phyloP scores from a whole-genome alignment of 441 rosid species.

The Breynia disticha region DNA sequence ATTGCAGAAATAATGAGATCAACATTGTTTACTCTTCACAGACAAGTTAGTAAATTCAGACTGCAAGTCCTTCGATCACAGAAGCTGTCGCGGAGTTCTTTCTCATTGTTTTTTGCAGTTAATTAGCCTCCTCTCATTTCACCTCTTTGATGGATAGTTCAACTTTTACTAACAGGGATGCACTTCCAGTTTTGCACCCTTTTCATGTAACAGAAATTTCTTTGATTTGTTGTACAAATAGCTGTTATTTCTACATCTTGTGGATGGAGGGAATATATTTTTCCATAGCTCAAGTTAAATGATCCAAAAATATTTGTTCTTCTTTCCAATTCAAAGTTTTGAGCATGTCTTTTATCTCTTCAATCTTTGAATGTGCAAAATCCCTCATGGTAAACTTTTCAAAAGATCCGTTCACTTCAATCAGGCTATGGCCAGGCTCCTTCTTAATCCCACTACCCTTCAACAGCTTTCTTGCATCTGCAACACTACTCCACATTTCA shows the following conservation, averaged over 20 bases:
- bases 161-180: constrained; percentile 8
- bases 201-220: constrained; percentile 2
- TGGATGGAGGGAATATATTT: too few relatives aligned
- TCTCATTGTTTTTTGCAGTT: background rate
- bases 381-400: constrained; percentile 38
- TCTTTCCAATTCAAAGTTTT: constrained; percentile 23
- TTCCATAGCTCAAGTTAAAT: too few relatives aligned
- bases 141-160: background rate
- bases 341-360: constrained; percentile 34
- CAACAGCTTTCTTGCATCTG: constrained; percentile 47
- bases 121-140: background rate
- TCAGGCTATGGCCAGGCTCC: constrained; percentile 45
- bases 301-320: constrained; percentile 9
- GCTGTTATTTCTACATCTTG: constrained; percentile 11
- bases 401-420: constrained; percentile 34
- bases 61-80: background rate
- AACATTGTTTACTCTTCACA: too few relatives aligned
- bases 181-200: constrained; percentile 4
- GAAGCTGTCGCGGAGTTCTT: background rate
- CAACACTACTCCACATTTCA: constrained; percentile 47
- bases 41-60: background rate
- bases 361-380: constrained; percentile 32
- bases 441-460: constrained; percentile 56
- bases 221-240: constrained; percentile 12
- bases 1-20: background rate